Percentiles rank a stretch among this genome's conserved stretches.
These are phyloP conservation scores for Hypoxylon rubiginosum DNA, from an alignment of 2,329 filamentous ascomycete genomes.

Conservation along the genomic window DNA sequence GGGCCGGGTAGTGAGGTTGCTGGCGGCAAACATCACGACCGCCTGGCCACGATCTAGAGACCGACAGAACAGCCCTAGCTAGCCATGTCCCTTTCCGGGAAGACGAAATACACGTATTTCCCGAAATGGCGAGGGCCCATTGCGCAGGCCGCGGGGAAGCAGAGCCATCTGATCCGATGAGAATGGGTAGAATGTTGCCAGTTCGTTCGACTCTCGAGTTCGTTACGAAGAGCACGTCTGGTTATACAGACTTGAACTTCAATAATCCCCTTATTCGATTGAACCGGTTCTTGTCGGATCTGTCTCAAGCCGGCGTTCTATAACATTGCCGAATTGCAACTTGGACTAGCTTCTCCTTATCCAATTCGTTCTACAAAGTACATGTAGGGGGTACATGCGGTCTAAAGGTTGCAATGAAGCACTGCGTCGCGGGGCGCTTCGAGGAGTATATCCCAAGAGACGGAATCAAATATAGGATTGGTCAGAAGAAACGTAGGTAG, in stretches of 20 bases:
- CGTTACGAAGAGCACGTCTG: too few species aligned
- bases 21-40: conserved; percentile 44
- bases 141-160: conserved; percentile 2
- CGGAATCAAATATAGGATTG: conserved; percentile 16
- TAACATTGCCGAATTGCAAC: background rate
- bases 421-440: conserved; percentile 33
- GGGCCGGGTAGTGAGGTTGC: conserved; percentile 41
- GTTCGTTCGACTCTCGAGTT: too few species aligned
- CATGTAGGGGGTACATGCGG: too few species aligned
- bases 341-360: background rate
- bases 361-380: background rate
- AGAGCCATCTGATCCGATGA: background rate
- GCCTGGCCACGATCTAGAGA: conserved; percentile 19
- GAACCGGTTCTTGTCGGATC: background rate
- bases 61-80: conserved; percentile 12
- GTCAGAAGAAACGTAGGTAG: conserved; percentile 11
- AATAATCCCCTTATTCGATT: background rate
- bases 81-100: conserved; percentile 3
- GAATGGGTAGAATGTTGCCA: background rate
- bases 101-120: background rate
- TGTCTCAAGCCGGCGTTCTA: background rate
- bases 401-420: conserved; percentile 11
- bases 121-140: conserved; percentile 7
- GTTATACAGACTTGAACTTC: background rate
- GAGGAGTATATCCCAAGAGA: conserved; percentile 12